Percentiles rank a stretch among this genome's conserved stretches.
These are phyloP conservation scores for Pichia sp. DNA, from an alignment of 1,139 yeast species.

Conservation along the genomic window DNA sequence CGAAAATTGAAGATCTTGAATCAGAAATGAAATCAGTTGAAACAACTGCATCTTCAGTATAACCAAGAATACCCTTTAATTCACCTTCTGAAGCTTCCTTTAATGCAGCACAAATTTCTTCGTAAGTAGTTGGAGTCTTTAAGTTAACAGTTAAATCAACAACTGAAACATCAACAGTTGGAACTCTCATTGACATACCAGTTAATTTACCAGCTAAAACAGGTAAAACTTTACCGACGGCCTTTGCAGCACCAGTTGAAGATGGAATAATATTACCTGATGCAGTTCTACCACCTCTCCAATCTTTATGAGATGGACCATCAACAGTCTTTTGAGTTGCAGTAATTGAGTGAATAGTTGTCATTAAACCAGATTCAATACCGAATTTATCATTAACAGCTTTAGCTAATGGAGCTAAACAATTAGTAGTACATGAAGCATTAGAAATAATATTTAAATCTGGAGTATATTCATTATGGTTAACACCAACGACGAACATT, in stretches of 20 bases:
- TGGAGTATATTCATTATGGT: constrained; percentile 63
- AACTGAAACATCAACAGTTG: constrained; percentile 82
- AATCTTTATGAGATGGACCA: constrained; percentile 92
- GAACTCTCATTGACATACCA: constrained; percentile 86
- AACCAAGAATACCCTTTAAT: constrained; percentile 70
- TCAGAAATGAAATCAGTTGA: constrained; percentile 79
- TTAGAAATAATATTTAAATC: constrained; percentile 71
- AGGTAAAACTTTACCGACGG: constrained; percentile 86
- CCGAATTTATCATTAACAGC: constrained; percentile 73
- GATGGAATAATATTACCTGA: constrained; percentile 88
- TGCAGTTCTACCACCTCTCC: constrained; percentile 96
- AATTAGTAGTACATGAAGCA: constrained; percentile 87
- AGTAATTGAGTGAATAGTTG: constrained; percentile 84
- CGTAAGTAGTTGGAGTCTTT: constrained; percentile 64
- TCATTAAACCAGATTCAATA: constrained; percentile 82
- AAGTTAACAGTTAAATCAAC: constrained; percentile 69
- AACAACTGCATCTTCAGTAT: constrained; percentile 82
- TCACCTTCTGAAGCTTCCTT: constrained; percentile 67
- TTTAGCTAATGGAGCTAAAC: constrained; percentile 87
- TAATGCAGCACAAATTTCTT: constrained; percentile 64
- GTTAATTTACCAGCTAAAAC: constrained; percentile 81
- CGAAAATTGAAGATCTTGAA: constrained; percentile 72
- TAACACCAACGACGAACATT: constrained; percentile 86
- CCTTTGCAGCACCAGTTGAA: constrained; percentile 89
- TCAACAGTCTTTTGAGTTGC: constrained; percentile 89